Conservation (phyloP, 2,329 filamentous ascomycete genomes). For the Piedraia hortae region DNA sequence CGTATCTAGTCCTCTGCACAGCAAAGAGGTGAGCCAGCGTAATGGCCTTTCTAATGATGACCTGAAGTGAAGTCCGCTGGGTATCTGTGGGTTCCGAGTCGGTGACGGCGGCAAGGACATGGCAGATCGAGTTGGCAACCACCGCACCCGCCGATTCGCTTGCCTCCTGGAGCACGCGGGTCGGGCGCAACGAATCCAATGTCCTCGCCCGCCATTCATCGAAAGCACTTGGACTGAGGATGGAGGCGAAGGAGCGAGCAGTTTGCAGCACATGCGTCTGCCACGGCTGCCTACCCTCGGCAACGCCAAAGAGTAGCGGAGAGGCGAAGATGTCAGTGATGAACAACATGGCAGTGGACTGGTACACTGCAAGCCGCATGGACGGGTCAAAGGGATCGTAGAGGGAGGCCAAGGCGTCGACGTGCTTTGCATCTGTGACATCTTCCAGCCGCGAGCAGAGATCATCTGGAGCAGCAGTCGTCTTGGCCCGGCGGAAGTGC, state of each 20-base stretch:
- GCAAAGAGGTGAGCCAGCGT: conserved; percentile 9
- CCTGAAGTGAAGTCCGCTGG: conserved; percentile 5
- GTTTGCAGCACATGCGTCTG: conserved; percentile 5
- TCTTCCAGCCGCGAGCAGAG: conserved; percentile 5
- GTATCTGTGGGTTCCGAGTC: conserved; percentile 5
- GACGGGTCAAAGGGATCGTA: conserved; percentile 26
- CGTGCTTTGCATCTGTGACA: conserved; percentile 4
- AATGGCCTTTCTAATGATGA: conserved; percentile 9
- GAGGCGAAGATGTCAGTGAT: conserved; percentile 35
- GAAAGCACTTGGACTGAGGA: conserved; percentile 19
- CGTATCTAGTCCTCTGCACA: conserved; percentile 10
- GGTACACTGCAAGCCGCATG: conserved; percentile 33
- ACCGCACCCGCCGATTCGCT: conserved; percentile 5
- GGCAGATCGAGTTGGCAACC: conserved; percentile 8
- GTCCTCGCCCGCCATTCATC: conserved; percentile 43
- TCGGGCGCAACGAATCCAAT: conserved; percentile 29
- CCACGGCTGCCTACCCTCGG: conserved; percentile 17
- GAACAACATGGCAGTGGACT: conserved; percentile 31
- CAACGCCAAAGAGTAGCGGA: conserved; percentile 33
- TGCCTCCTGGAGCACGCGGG: conserved; percentile 8
- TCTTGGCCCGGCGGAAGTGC: conserved; percentile 35
- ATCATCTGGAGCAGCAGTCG: conserved; percentile 11
- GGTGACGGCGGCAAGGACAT: conserved; percentile 6
- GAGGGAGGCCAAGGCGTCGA: conserved; percentile 9
- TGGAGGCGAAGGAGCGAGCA: conserved; percentile 4